Evolutionary conservation across 2,329 filamentous ascomycete genomes (phyloP).

Genomic region (Ophiostoma montium): DNA sequence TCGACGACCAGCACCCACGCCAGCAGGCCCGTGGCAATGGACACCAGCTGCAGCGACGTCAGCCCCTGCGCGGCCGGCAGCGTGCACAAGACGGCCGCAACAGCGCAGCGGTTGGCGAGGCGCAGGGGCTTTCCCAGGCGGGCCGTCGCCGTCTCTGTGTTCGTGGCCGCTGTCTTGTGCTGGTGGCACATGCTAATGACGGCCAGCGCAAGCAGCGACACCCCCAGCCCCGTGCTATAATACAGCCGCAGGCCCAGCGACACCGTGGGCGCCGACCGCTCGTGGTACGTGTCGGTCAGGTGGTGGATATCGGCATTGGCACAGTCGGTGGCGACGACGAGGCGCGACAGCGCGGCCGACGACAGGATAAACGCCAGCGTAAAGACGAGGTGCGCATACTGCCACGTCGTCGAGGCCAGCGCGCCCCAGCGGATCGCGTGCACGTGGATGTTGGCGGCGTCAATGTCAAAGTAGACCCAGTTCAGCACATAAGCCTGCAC

Average conservation of each 20-base stretch:
- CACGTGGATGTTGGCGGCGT: conserved; percentile 37
- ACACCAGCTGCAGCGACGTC: conserved; percentile 31
- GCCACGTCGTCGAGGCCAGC: conserved; percentile 34
- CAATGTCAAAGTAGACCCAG: conserved; percentile 52
- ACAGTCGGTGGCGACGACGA: conserved; percentile 45
- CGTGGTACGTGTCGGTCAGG: conserved; percentile 36
- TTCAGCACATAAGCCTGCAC: conserved; percentile 45
- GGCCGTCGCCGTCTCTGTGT: no score
- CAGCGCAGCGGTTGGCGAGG: conserved; percentile 32
- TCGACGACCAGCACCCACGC: conserved; percentile 33
- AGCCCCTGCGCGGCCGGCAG: conserved; percentile 35
- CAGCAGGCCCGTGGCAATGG: conserved; percentile 29
- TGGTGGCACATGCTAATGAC: conserved; percentile 40
- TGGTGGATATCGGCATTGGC: conserved; percentile 30
- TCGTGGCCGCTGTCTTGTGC: conserved; percentile 37
- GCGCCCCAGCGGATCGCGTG: conserved; percentile 43
- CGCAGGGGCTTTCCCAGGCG: conserved; percentile 37
- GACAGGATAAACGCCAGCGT: conserved; percentile 48
- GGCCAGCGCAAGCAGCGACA: conserved; percentile 39
- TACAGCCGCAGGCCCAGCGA: conserved; percentile 42
- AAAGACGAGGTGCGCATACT: conserved; percentile 43
- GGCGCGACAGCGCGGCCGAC: conserved; percentile 41
- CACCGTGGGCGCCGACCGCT: conserved; percentile 36
- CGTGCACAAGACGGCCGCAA: conserved; percentile 38
- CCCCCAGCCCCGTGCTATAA: conserved; percentile 47